Evolutionary conservation across 208 protist species (phyloP), one percentile per base, ranked within the genome.

Genomic region (Herpetomonas samuelpessoai): DNA sequence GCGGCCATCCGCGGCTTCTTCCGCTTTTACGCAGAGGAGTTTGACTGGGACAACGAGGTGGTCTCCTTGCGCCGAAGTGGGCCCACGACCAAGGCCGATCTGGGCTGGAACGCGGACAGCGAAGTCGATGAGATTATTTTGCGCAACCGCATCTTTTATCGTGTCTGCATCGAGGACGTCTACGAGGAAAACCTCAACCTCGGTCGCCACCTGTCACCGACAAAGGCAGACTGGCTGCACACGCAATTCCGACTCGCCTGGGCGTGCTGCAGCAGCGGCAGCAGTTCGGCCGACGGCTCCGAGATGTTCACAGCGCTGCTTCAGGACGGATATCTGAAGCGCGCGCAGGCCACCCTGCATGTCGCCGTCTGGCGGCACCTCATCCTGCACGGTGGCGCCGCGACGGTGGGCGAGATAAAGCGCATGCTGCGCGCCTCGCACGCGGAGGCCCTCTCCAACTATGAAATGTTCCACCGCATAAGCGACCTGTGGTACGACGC

Each of bases 111-210:
- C 7, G 49, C 24, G n/a, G 57, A 31, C 1, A 48, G 76, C 45
- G 75, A 78, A 18, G 29, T 75, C 31, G 25, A 59, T 25, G 52
- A 54, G 10, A 22, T 62, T 25, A 31, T 73, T 18, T 55, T 85
- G n/a, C 51, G 76, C 14, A 41, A 88, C 29, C 72, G 81, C 14
- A 58, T 83, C 53, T 89, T 74, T 63, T 81, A 88, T 59, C 44
- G 64, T 38, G 62, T 92, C 29, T 92, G 74, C 62, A 91, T 94
- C 53, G 84, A 92, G 38, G 88, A 94, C 54, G 68, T 78, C 21
- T 94, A 92, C 64, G 88, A 94, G 44, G 70, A 86, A 9, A 45
- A 91, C 48, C 65, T 92, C 12, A 89, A 92, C 62, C 65, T 90
- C 10, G 84, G 69, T 2, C 68, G 88, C 0, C 88, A 94, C 51